phyloP scores from a whole-genome alignment of 805 yeast species.

The Ogataea saltuana region DNA sequence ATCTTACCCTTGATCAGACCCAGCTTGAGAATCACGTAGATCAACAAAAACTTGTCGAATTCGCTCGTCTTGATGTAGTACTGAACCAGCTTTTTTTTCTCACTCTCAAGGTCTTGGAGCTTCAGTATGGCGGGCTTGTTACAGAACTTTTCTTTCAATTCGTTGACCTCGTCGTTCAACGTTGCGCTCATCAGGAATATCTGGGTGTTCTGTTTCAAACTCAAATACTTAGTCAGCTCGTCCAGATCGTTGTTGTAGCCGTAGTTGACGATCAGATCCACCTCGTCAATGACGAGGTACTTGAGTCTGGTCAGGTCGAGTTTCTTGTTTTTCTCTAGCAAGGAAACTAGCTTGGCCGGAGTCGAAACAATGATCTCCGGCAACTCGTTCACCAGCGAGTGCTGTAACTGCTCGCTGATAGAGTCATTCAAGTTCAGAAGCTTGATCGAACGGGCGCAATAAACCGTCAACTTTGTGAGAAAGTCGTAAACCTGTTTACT shows the following conservation, averaged over 20 bases:
- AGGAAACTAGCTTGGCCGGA: constrained; percentile 70
- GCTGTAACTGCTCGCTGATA: constrained; percentile 67
- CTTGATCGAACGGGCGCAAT: constrained; percentile 66
- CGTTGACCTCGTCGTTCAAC: constrained; percentile 79
- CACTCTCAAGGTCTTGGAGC: constrained; percentile 62
- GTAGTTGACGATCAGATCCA: constrained; percentile 83
- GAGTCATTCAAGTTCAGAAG: constrained; percentile 63
- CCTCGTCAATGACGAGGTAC: constrained; percentile 89
- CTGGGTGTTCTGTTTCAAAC: constrained; percentile 76
- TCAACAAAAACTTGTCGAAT: constrained; percentile 85
- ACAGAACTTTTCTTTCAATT: constrained; percentile 75
- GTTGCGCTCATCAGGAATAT: constrained; percentile 97
- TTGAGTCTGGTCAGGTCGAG: constrained; percentile 58
- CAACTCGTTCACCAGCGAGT: constrained; percentile 64
- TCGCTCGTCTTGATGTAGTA: constrained; percentile 85
- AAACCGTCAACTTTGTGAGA: constrained; percentile 64
- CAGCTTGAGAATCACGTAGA: constrained; percentile 90
- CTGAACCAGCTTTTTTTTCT: constrained; percentile 67
- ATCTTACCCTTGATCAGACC: constrained; percentile 89
- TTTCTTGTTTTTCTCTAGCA: constrained; percentile 46
- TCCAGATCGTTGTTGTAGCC: constrained; percentile 88
- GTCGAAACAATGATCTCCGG: constrained; percentile 88
- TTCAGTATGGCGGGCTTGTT: constrained; percentile 79
- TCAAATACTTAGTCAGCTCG: constrained; percentile 61
- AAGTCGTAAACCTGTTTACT: constrained; percentile 81